A percentile compares a stretch with the other conserved stretches of the same genome.
Evolutionary conservation across 164 flowering plant genomes (phyloP).

Genomic region (Tetrastigma voinierianum): DNA sequence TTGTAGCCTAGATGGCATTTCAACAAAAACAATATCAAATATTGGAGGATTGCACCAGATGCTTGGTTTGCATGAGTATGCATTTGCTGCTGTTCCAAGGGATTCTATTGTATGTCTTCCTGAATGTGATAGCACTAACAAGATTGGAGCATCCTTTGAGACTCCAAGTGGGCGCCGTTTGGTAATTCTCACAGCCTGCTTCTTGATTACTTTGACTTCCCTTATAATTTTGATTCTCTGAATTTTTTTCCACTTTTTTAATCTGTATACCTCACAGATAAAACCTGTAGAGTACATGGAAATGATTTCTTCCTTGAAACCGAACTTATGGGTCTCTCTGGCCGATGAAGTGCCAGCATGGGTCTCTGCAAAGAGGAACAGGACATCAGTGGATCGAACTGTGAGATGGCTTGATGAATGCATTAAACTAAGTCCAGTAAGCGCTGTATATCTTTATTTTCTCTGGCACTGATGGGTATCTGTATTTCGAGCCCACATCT

Average conservation of each 20-base stretch:
- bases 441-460: slow-evolving; percentile 4
- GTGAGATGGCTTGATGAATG: slow-evolving; percentile 89
- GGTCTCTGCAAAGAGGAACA: slow-evolving; percentile 77
- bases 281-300: slow-evolving; percentile 72
- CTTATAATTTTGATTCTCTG: not conserved
- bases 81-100: slow-evolving; percentile 62
- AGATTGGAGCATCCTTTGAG: slow-evolving; percentile 79
- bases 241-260: not conserved
- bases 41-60: slow-evolving; percentile 74
- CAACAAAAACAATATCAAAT: slow-evolving; percentile 51
- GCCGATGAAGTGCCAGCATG: slow-evolving; percentile 90
- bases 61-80: slow-evolving; percentile 63
- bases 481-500: not conserved
- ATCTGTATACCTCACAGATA: slow-evolving; percentile 34
- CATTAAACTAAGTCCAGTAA: slow-evolving; percentile 47
- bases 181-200: slow-evolving; percentile 32
- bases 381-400: slow-evolving; percentile 77
- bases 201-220: not conserved
- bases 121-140: slow-evolving; percentile 44
- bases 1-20: slow-evolving; percentile 66
- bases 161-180: slow-evolving; percentile 72
- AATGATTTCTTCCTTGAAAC: slow-evolving; percentile 67
- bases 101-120: slow-evolving; percentile 78
- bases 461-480: not conserved
- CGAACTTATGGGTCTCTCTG: slow-evolving; percentile 72